Percentiles rank a stretch among this genome's conserved stretches.
phyloP scores from a whole-genome alignment of 2,329 filamentous ascomycete species.

The Pleomassaria siparia region DNA sequence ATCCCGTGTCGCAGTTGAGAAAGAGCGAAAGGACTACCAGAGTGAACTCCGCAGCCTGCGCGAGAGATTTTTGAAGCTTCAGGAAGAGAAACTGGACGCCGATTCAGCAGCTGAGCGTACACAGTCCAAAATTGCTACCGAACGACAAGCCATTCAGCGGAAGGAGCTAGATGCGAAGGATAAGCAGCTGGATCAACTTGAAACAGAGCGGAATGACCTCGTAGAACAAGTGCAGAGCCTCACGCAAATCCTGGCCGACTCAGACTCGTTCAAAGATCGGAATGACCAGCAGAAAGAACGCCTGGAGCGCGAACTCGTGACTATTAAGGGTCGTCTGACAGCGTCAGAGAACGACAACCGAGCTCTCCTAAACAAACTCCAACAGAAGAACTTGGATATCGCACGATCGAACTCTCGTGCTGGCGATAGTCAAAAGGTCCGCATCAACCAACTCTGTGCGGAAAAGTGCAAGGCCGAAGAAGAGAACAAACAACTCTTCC shows the following conservation, averaged over 20 bases:
- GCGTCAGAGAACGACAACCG: conserved; percentile 97
- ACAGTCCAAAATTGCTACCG: conserved; percentile 74
- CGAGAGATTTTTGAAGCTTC: conserved; percentile 78
- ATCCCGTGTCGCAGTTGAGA: conserved; percentile 75
- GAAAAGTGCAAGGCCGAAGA: conserved; percentile 85
- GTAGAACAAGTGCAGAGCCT: conserved; percentile 80
- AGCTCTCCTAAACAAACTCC: conserved; percentile 91
- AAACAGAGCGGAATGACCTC: conserved; percentile 75
- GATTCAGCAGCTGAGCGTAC: conserved; percentile 79
- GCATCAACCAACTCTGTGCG: conserved; percentile 73
- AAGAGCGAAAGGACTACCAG: conserved; percentile 86
- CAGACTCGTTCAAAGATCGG: conserved; percentile 83
- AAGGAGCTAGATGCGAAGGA: conserved; percentile 81
- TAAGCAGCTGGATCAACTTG: conserved; percentile 74
- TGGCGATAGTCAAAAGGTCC: conserved; percentile 77
- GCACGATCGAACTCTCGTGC: conserved; percentile 85
- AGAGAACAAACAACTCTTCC: conserved; percentile 75
- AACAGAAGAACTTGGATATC: conserved; percentile 96
- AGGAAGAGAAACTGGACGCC: conserved; percentile 81
- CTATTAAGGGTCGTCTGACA: conserved; percentile 82
- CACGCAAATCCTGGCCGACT: conserved; percentile 83
- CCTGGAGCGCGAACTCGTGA: conserved; percentile 85
- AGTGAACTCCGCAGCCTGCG: conserved; percentile 80
- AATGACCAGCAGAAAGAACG: conserved; percentile 95
- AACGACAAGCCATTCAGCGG: conserved; percentile 75